Evolutionary conservation across 1,284 basidiomycete species (phyloP).

Genomic region (Cerrena zonata): DNA sequence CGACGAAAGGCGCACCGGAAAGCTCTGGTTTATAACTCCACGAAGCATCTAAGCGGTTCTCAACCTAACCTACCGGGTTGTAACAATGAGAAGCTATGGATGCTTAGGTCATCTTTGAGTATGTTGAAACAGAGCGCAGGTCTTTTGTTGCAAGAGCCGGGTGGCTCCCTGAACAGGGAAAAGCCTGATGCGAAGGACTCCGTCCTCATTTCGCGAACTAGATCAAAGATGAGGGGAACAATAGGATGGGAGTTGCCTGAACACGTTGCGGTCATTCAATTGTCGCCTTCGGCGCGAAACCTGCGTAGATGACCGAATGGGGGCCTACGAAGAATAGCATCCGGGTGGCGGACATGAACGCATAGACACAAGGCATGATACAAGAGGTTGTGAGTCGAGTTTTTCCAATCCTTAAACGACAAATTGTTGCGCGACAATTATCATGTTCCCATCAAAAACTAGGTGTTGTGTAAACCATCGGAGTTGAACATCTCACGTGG

Average conservation of each 20-base stretch:
- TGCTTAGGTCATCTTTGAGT: slow-evolving; percentile 1
- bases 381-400: background rate
- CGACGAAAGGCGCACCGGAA: background rate
- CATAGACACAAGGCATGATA: background rate
- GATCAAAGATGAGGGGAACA: background rate
- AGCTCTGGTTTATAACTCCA: background rate
- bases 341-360: background rate
- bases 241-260: slow-evolving; percentile 1
- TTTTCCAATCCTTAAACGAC: background rate
- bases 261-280: background rate
- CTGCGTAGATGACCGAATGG: background rate
- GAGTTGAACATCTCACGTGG: background rate
- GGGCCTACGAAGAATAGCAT: background rate
- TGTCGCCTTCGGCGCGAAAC: slow-evolving; percentile 1
- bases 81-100: background rate
- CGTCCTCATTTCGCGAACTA: background rate
- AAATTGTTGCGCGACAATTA: background rate
- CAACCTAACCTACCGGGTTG: background rate
- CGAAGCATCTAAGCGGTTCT: background rate
- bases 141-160: background rate
- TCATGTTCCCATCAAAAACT: background rate
- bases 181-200: background rate
- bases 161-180: background rate
- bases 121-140: background rate
- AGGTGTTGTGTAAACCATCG: background rate